These are phyloP conservation scores for Populus hybrid DNA, from an alignment of 441 rosid species.

Conservation along the genomic window DNA sequence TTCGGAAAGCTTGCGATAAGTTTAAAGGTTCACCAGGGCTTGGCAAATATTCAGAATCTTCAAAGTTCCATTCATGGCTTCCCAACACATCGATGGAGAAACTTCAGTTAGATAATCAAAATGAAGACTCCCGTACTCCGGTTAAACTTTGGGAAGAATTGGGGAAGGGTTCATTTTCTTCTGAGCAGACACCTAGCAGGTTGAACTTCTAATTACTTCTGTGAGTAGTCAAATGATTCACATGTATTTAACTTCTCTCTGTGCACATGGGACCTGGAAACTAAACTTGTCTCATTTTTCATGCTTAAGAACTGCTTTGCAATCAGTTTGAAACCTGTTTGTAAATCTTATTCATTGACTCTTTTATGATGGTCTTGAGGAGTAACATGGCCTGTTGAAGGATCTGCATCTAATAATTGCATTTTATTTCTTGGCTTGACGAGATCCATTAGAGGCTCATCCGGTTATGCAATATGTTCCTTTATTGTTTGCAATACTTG, in stretches of 20 bases:
- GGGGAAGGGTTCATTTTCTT: too few species aligned
- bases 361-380: not conserved
- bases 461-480: not conserved
- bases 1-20: too few species aligned
- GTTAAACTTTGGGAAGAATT: too few species aligned
- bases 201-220: conserved; percentile 12
- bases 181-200: too few species aligned
- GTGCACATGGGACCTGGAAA: not conserved
- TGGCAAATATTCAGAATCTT: too few species aligned
- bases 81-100: too few species aligned
- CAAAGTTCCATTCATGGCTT: too few species aligned
- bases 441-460: not conserved
- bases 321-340: not conserved
- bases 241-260: not conserved
- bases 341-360: not conserved
- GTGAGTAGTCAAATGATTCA: not conserved
- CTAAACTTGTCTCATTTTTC: not conserved
- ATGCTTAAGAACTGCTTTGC: not conserved
- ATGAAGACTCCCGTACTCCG: too few species aligned
- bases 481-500: not conserved
- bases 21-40: too few species aligned
- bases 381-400: not conserved
- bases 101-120: too few species aligned
- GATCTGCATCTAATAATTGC: not conserved
- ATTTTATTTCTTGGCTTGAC: not conserved